A percentile compares a stretch with the other conserved stretches of the same genome.
Conservation (phyloP, 768 basidiomycete genomes). For the Xerocomellus dryophilus region DNA sequence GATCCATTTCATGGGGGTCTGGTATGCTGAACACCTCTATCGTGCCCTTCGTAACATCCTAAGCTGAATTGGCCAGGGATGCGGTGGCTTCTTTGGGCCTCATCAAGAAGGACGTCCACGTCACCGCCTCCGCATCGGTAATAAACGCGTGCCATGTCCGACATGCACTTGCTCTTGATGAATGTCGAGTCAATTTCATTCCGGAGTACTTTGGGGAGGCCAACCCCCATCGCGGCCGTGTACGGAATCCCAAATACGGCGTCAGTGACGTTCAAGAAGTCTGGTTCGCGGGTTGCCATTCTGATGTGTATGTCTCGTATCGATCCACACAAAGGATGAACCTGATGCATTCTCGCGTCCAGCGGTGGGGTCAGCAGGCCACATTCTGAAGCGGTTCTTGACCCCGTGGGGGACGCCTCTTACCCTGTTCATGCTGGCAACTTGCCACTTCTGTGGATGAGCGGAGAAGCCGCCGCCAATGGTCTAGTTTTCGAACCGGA, state of each 20-base stretch:
- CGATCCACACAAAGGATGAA: background rate
- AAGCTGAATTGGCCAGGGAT: conserved; percentile 1
- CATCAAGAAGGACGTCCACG: background rate
- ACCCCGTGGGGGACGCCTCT: background rate
- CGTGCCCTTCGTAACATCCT: background rate
- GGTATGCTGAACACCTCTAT: conserved; percentile 16
- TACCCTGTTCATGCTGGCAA: conserved; percentile 3
- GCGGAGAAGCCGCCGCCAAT: background rate
- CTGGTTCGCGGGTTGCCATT: conserved; percentile 12
- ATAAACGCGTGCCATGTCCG: conserved; percentile 13
- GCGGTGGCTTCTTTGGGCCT: conserved; percentile 13
- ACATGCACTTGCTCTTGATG: conserved; percentile 16
- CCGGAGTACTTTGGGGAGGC: conserved; percentile 12
- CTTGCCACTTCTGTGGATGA: conserved; percentile 10
- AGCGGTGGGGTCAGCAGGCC: background rate
- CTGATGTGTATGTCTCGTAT: conserved; percentile 7
- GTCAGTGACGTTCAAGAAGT: conserved; percentile 10
- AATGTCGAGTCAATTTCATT: conserved; percentile 13
- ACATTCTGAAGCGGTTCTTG: too few species aligned
- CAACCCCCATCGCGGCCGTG: background rate
- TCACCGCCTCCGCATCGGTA: conserved; percentile 6
- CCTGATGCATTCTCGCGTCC: background rate
- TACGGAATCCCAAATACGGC: background rate
- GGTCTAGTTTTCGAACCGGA: conserved; percentile 1
- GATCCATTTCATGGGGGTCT: conserved; percentile 36